Conservation (phyloP, 1,284 basidiomycete genomes). For the Irpex rosettiformis region DNA sequence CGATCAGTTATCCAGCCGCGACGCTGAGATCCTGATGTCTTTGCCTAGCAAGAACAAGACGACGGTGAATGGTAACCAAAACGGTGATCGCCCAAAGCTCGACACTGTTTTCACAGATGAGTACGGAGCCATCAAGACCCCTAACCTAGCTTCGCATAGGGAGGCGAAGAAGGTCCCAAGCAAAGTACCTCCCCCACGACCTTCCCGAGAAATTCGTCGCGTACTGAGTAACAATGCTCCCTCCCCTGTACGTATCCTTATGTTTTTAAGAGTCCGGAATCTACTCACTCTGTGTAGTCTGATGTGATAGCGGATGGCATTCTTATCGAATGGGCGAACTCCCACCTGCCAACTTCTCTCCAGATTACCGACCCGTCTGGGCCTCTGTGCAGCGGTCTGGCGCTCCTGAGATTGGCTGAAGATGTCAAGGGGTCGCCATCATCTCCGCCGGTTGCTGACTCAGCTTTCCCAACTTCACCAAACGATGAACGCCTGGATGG, state of each 20-base stretch:
- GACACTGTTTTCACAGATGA: slow-evolving; percentile 56
- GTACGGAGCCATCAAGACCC: slow-evolving; percentile 24
- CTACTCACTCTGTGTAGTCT: slow-evolving; percentile 19
- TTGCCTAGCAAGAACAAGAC: slow-evolving; percentile 37
- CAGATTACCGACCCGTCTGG: slow-evolving; percentile 55
- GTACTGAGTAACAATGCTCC: slow-evolving; percentile 19
- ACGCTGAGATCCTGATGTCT: slow-evolving; percentile 81
- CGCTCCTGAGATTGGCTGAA: slow-evolving; percentile 73
- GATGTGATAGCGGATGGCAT: slow-evolving; percentile 38
- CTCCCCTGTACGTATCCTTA: slow-evolving; percentile 10
- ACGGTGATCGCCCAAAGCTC: slow-evolving; percentile 40
- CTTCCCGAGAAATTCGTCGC: slow-evolving; percentile 57
- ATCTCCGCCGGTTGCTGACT: slow-evolving; percentile 71
- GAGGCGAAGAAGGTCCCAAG: slow-evolving; percentile 10
- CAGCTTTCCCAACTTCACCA: slow-evolving; percentile 66
- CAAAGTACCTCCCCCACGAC: slow-evolving; percentile 50
- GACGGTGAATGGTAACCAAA: slow-evolving; percentile 33
- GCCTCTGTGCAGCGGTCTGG: slow-evolving; percentile 63
- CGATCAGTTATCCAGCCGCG: slow-evolving; percentile 84
- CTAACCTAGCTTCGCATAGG: slow-evolving; percentile 17
- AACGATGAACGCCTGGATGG: slow-evolving; percentile 84
- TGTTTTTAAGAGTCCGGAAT: slow-evolving; percentile 12
- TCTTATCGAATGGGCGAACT: slow-evolving; percentile 86
- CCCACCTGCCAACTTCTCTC: slow-evolving; percentile 65
- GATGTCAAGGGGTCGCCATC: slow-evolving; percentile 66